phyloP scores from a whole-genome alignment of 352 stramenopile genomes.

The Blastocystis sp. region DNA sequence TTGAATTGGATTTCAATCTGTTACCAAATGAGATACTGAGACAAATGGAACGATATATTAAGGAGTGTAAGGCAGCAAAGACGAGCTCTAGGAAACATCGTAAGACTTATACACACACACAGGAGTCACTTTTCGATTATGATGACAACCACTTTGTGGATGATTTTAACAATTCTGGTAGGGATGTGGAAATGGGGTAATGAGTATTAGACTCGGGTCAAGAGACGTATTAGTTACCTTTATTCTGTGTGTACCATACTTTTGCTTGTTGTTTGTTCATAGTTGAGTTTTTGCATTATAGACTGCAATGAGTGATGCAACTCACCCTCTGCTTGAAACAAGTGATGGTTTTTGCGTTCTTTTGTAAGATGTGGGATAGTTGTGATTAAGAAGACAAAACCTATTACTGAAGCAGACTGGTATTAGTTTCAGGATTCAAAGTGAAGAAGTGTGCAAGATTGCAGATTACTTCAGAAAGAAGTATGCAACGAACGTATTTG shows the following conservation, averaged over 20 bases:
- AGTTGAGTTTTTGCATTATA: background rate
- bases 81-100: conserved; percentile 25
- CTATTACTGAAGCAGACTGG: background rate
- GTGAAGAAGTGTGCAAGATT: background rate
- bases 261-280: conserved; percentile 37
- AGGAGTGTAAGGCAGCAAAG: conserved; percentile 28
- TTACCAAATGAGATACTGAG: conserved; percentile 44
- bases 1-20: conserved; percentile 28
- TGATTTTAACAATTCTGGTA: conserved; percentile 50
- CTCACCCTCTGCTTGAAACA: background rate
- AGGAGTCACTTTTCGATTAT: conserved; percentile 29
- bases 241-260: background rate
- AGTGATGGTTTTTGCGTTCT: background rate
- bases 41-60: conserved; percentile 44
- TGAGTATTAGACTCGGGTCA: conserved; percentile 16
- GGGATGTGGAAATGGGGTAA: background rate
- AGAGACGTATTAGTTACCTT: conserved; percentile 21
- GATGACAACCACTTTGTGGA: conserved; percentile 55
- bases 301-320: too few relatives aligned
- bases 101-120: conserved; percentile 22
- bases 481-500: background rate
- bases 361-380: background rate
- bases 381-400: background rate
- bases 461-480: background rate
- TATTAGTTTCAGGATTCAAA: background rate